Evolutionary conservation across 805 yeast species (phyloP), one percentile per base, ranked within the genome.

Genomic region (Wickerhamiella qilinensis): DNA sequence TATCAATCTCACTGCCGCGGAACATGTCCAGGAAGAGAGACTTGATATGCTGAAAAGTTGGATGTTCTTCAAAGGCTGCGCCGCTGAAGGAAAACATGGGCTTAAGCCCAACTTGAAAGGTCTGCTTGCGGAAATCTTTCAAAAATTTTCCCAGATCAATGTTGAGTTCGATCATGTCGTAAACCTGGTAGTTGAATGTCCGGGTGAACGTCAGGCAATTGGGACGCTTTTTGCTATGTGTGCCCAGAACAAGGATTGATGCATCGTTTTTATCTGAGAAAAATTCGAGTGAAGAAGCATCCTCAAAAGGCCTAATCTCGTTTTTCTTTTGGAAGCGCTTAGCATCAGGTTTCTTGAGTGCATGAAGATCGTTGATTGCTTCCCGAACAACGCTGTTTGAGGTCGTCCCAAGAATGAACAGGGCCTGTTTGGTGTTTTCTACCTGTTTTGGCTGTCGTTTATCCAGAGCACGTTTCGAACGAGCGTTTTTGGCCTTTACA

Each of bases 51-150:
- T 69, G 73, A 61, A 69, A 86, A 20, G 77, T 77, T 21, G 96
- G 94, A 54, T 88, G 84, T 11, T 77, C 67, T 48, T 91, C 97
- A 52, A 91, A 91, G 8, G 79, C 79, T 18, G 91, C 75, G 33
- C 98, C 96, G 56, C 84, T 84, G 66, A 91, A 91, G 3, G 79
- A 68, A 59, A 91, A 80, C 86, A 91, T 74, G 43, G 98, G 98
- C 57, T 84, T 86, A 56, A 88, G 65, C 21, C 98, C 98, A 29
- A 88, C 66, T 32, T 78, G 73, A 60, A 86, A 84, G 1, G 95
- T 84, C 40, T 66, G 56, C 49, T 78, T 77, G 49, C 71, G 75
- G 68, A 91, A 91, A 50, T 88, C 96, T 43, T 69, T 60, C 39
- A 91, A 66, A 30, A 86, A 64, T 57, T 84, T 83, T 54, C 58